Conservation (phyloP, 2,329 filamentous ascomycete genomes). For the Aspergillus sp. region DNA sequence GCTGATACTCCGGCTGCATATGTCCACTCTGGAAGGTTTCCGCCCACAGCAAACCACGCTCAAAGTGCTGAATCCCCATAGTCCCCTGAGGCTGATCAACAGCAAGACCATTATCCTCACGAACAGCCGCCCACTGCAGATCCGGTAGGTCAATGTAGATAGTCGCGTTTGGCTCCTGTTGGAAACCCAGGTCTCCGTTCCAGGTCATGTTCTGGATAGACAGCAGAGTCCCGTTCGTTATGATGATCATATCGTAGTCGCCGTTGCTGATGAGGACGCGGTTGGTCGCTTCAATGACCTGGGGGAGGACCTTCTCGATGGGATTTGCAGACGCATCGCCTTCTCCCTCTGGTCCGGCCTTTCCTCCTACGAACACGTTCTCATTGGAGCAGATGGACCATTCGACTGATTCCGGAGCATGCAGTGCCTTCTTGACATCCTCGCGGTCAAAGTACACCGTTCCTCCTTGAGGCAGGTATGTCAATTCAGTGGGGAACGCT, state of each 20-base stretch:
- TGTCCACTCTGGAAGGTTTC: slow-evolving; percentile 37
- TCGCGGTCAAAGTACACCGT: slow-evolving; percentile 68
- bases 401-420: slow-evolving; percentile 50
- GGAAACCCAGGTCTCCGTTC: slow-evolving; percentile 72
- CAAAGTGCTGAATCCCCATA: slow-evolving; percentile 69
- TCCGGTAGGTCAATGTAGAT: slow-evolving; percentile 41
- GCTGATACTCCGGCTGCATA: slow-evolving; percentile 62
- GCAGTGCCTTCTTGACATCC: slow-evolving; percentile 68
- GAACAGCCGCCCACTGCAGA: slow-evolving; percentile 54
- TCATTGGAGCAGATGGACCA: slow-evolving; percentile 37
- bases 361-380: slow-evolving; percentile 46
- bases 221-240: slow-evolving; percentile 69
- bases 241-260: slow-evolving; percentile 68
- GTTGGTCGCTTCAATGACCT: slow-evolving; percentile 55
- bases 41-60: slow-evolving; percentile 74
- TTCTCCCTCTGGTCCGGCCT: slow-evolving; percentile 35
- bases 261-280: slow-evolving; percentile 76
- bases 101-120: slow-evolving; percentile 58
- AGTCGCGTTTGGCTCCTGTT: slow-evolving; percentile 58
- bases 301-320: slow-evolving; percentile 50
- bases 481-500: slow-evolving; percentile 55
- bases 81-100: slow-evolving; percentile 65
- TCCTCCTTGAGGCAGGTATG: slow-evolving; percentile 63
- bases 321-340: slow-evolving; percentile 51
- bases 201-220: slow-evolving; percentile 83